These are phyloP conservation scores for Asterella californica DNA, from an alignment of 225 moss, liverwort and hornwort genomes.

Conservation along the genomic window DNA sequence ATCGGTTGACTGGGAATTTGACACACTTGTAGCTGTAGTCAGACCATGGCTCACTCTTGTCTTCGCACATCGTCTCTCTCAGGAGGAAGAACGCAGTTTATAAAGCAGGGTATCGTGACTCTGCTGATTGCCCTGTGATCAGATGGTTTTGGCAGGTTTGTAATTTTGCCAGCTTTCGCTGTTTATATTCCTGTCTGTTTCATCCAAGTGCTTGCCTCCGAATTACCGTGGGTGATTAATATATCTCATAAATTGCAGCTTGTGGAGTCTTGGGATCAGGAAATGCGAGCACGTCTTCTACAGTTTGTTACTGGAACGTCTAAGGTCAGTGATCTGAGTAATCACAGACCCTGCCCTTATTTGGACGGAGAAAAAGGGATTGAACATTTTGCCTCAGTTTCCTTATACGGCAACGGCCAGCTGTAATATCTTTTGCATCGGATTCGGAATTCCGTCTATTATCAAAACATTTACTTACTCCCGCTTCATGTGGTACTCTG, in stretches of 20 bases:
- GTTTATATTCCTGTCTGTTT: not conserved
- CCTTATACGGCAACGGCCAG: too few species aligned
- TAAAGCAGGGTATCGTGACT: conserved; percentile 95
- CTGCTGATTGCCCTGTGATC: conserved; percentile 83
- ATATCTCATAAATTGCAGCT: conserved; percentile 46
- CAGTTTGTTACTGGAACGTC: conserved; percentile 99
- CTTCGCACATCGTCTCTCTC: not conserved
- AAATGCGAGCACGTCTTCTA: conserved; percentile 94
- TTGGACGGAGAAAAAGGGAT: not conserved
- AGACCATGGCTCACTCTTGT: not conserved
- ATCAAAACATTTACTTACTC: too few species aligned
- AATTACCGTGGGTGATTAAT: not conserved
- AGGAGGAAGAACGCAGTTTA: conserved; percentile 99
- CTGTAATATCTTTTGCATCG: not conserved
- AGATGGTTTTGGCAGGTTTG: conserved; percentile 99
- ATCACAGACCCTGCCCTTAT: not conserved
- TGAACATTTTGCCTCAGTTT: not conserved
- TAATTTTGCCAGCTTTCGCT: not conserved
- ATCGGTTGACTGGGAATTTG: not conserved
- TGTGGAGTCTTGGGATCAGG: conserved; percentile 98
- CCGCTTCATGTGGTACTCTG: not conserved
- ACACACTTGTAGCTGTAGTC: not conserved
- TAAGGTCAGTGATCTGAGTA: conserved; percentile 46
- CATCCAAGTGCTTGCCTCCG: not conserved
- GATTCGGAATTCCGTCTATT: too few species aligned